Evolutionary conservation across 2,329 filamentous ascomycete species (phyloP), one percentile per base, ranked within the genome.

Genomic region (Ophiostoma pallidulum): DNA sequence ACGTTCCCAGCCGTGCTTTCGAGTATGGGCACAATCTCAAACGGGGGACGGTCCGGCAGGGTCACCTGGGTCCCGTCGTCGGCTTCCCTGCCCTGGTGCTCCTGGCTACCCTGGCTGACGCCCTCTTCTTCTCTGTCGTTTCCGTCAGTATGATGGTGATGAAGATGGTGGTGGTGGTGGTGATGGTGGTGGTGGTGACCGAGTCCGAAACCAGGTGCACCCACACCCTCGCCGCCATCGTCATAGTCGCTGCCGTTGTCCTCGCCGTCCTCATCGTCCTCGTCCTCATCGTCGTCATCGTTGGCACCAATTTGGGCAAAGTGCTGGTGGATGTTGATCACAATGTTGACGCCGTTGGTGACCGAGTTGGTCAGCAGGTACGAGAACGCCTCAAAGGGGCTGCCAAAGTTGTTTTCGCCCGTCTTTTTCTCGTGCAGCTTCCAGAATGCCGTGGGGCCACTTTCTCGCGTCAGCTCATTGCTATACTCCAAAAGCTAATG

Each of bases 371-470:
- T 35, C 32, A 54, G 40, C 13, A 54, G 31, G 19, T 49, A 46
- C 31, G 37, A 33, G 8, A 49, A 42, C 10, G 46, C 26, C 28
- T 43, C 28, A 1, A 38, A 2, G 13, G 29, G 41, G 16, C 4
- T 3, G 13, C 18, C 38, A 2, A 32, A n/a, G 10, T 6, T 10
- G 12, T 33, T 20, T 3, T 4, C 22, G 37, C 16, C 20, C n/a
- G 26, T 8, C 10, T 35, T 43, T n/a, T 45, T 46, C 10, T 48
- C 46, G 29, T 55, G 46, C 33, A 82, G 68, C 64, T 90, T 90
- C 84, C 85, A 91, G 57, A 86, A 88, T 0, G 80, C 82, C 1
- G 82, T 86, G 2, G 85, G 85, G 0, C 85, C 85, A 2, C 75
- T 82, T 14, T 22, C 8, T 28, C 24, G 10, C 24, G 10, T 28